Evolutionary conservation across 176 grass and related monocot genomes (phyloP), one percentile per base, ranked within the genome.

Genomic region (Zoysia pacifica): DNA sequence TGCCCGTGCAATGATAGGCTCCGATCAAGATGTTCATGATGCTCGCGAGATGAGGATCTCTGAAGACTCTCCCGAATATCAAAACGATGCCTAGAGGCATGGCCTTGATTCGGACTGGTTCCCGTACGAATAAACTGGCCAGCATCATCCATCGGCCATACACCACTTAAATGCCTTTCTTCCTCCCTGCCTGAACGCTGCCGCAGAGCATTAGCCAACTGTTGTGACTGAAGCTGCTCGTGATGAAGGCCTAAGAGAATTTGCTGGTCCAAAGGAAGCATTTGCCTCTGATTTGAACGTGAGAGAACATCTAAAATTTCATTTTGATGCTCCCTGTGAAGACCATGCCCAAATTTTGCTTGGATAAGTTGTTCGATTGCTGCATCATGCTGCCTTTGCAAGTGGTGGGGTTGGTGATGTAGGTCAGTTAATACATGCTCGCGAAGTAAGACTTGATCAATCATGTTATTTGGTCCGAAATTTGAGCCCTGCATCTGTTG

Each of bases 321-420:
- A 79, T 84, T 84, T 39, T 90, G 88, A 78, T 94, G 86, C 76
- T 91, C 89, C 51, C 79, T 86, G 39, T 89, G 86, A 52, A 82
- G 74, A 9, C 82, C 87, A 73, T 87, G 83, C 11, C 89, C 89
- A 75, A 87, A 87, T 87, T 94, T 94, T 89, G 93, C 92, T 87
- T 99, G 88, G 80, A 99, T 91, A 55, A 99, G 79, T 65, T 99
- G 96, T 44, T 93, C 96, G 18, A 95, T 93, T 20, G 90, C 90
- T 11, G 93, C 88, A 78, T 99, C 96, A 88, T 99, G 92, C 47
- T 90, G 89, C 59, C 87, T 82, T 43, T 89, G 90, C 46, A 90
- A 82, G 83, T 95, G 88, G 36, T 88, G 88, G 48, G 90, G 79
- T 51, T 92, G 93, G 60, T 93, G 86, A 52, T 85, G 96, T 74